These are phyloP conservation scores for Synchytrium microbalum DNA, from an alignment of 371 early-diverging fungal genomes.

Conservation along the genomic window DNA sequence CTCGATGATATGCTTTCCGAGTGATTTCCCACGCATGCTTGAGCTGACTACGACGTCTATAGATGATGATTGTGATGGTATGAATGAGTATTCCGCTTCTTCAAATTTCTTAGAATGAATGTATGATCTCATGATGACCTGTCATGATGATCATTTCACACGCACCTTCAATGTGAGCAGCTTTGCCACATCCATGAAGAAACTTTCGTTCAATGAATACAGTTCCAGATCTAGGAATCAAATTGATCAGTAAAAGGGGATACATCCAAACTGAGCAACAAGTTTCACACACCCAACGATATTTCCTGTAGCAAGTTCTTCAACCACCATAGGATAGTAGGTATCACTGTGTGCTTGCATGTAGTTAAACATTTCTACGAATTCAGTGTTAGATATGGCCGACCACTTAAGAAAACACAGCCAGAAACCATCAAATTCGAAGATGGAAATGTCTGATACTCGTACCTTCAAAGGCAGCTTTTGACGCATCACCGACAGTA, in stretches of 20 bases:
- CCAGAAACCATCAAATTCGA: background rate
- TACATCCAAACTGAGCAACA: background rate
- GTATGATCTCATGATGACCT: background rate
- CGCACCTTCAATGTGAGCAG: conserved; percentile 18
- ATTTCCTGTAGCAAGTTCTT: conserved; percentile 3
- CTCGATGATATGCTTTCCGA: conserved; percentile 25
- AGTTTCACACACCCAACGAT: conserved; percentile 12
- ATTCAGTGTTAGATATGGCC: no score
- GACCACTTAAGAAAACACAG: no score
- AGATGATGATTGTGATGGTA: background rate
- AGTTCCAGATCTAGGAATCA: conserved; percentile 9
- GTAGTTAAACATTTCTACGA: no score
- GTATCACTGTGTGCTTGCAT: conserved; percentile 10
- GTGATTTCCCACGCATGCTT: conserved; percentile 12
- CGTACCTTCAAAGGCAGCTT: background rate
- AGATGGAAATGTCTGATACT: background rate
- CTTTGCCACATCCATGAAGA: conserved; percentile 16
- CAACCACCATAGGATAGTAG: conserved; percentile 13
- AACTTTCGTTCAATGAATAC: conserved; percentile 20
- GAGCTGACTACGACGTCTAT: conserved; percentile 19
- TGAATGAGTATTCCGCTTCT: background rate
- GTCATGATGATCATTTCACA: background rate
- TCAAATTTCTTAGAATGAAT: background rate
- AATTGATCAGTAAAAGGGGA: background rate
- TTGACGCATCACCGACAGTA: background rate